A percentile compares a stretch with the other conserved stretches of the same genome.
phyloP scores from a whole-genome alignment of 306 rosid genomes.

The Senna siamea region DNA sequence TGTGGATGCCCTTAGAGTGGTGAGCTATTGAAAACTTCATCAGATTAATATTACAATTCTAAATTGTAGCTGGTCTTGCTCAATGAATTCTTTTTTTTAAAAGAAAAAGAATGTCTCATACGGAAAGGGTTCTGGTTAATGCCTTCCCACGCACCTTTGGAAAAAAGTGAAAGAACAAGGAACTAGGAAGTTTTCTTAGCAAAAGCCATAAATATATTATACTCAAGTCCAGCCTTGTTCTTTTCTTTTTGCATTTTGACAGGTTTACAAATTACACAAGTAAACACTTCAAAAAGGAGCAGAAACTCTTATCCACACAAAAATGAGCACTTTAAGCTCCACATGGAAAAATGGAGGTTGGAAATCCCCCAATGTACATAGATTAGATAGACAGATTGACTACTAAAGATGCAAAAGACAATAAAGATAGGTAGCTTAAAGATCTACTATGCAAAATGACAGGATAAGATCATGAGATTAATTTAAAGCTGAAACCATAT shows the following conservation, averaged over 20 bases:
- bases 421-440: neutral
- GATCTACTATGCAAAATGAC: neutral
- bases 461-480: neutral
- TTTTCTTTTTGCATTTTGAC: neutral
- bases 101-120: neutral
- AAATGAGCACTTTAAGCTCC: neutral
- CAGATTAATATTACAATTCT: neutral
- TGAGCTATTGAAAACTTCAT: neutral
- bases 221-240: neutral
- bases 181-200: too few species aligned
- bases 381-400: neutral
- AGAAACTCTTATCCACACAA: neutral
- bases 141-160: neutral
- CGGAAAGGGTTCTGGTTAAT: neutral
- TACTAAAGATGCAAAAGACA: neutral
- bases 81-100: neutral
- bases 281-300: neutral
- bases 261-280: neutral
- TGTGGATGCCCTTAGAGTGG: neutral
- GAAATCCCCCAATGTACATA: neutral
- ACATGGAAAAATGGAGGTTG: neutral
- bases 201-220: neutral
- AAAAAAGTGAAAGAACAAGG: neutral
- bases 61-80: neutral
- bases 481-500: neutral